These are phyloP conservation scores for Fusarium sambucinum DNA, from an alignment of 2,329 filamentous ascomycete genomes.

Conservation along the genomic window DNA sequence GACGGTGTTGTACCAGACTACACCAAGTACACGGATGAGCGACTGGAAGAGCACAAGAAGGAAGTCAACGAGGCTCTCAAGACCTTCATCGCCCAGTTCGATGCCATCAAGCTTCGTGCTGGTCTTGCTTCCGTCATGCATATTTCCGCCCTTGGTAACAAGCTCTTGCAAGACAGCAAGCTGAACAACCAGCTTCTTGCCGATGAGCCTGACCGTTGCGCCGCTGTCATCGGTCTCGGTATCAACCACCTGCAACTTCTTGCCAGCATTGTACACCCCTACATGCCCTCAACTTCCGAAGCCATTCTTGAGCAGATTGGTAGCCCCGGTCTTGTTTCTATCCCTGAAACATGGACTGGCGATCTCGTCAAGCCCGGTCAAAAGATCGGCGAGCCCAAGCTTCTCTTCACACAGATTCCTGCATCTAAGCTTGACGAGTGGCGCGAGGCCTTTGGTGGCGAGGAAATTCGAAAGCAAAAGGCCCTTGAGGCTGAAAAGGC, in stretches of 20 bases:
- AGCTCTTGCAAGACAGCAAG: constrained; percentile 64
- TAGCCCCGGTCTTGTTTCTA: constrained; percentile 61
- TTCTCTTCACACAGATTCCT: constrained; percentile 86
- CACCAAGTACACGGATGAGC: constrained; percentile 66
- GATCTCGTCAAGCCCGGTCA: constrained; percentile 77
- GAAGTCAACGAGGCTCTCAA: constrained; percentile 76
- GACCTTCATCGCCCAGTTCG: constrained; percentile 75
- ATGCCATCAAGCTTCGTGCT: constrained; percentile 76
- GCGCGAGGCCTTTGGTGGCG: constrained; percentile 79
- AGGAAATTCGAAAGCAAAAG: constrained; percentile 76
- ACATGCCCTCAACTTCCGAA: constrained; percentile 82
- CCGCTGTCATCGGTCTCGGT: constrained; percentile 77
- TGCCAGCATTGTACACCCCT: constrained; percentile 82
- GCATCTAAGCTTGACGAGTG: constrained; percentile 85
- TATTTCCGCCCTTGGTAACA: constrained; percentile 70
- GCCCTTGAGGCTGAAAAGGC: constrained; percentile 66
- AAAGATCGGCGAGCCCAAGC: constrained; percentile 81
- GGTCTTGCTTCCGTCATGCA: constrained; percentile 75
- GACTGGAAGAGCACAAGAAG: constrained; percentile 65
- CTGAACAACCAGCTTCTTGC: constrained; percentile 67
- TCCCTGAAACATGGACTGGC: constrained; percentile 75
- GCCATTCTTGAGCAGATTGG: constrained; percentile 84
- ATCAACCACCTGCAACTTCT: constrained; percentile 87
- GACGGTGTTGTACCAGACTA: constrained; percentile 75
- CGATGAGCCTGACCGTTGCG: constrained; percentile 66